Evolutionary conservation across 2,329 filamentous ascomycete genomes (phyloP), one percentile per base, ranked within the genome.

Genomic region (Cercospora brassicicola): DNA sequence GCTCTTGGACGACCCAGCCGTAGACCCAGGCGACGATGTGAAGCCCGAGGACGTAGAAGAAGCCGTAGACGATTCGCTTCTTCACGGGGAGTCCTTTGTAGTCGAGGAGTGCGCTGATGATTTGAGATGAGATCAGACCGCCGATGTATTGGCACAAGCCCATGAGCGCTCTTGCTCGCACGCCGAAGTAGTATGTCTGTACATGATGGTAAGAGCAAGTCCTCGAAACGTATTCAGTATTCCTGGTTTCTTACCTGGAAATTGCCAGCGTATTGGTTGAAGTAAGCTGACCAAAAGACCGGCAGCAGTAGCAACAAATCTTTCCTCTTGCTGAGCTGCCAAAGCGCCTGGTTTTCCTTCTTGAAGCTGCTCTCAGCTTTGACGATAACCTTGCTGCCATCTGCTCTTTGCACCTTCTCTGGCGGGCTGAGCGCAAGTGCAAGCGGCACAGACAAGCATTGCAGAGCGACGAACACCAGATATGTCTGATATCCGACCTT

Each of bases 1-100:
- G 81, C 62, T 83, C 80, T 67, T 85, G 82, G 39, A 84, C 79
- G 15, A 81, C 76, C 33, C 83, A 80, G 2, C 80, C 82, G 81
- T 83, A 85, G 13, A 82, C 81, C 82, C 82, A 85, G 0, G 81
- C 82, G 0, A 79, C 77, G 30, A 78, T 81, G 69, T 83, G 82
- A 26, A 84, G 69, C 7, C 76, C 59, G 0, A 81, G 79, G 15
- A 84, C 82, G 6, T 84, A 66, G 20, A 74, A 67, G 67, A 79
- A 84, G 1, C 81, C 80, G 18, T 72, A 66, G 8, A 81, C 67
- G 15, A 83, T 82, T 15, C 83, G 77, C 4, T 76, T 78, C 68
- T 81, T 80, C 79, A 82, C 83, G 1, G 76, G 76, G 7, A 76
- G 79, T 64, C 57, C 73, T 62, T 81, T 80, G 67, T 81, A 83